Base-by-base conservation (phyloP, 495 filamentous ascomycete species). In the Letharia lupina region DNA sequence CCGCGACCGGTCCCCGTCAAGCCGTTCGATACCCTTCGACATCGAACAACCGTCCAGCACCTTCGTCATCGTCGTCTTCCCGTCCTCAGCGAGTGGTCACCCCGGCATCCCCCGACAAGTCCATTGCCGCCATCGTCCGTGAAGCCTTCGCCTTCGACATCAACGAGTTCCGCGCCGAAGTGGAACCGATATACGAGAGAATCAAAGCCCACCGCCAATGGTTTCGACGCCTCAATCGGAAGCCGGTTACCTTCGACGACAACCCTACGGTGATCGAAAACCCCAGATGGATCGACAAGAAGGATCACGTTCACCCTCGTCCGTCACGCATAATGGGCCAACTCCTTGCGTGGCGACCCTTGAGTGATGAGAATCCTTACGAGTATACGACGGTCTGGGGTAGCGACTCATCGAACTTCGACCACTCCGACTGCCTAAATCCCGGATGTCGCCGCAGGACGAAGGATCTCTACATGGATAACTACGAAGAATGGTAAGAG, bases 61-160 rank as follows among this genome's bases (percentile, higher is more conserved):
- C 9, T 50, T 10, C n/a, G 10, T 50, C 48, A 23, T 52, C 47
- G 20, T 50, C n/a, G n/a, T 28, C 48, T 11, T 52, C 28, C 13
- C 52, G 31, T 56, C 52, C 52, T 35, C 52, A 56, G 28, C 15
- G 35, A 16, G 28, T 56, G 52, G 28, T 56, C 31, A 5, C 52
- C 15, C 52, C 31, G 52, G 52, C 28, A 56, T 56, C 52, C 31
- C 52, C 28, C 1, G 52, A 56, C 52, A 35, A 56, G 2, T 56
- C 52, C 15, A 56, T 56, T 35, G 52, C 52, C 52, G 52, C 52
- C 52, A 56, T 56, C 31, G 52, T 56, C 52, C 52, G 52, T 33
- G 52, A 56, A 56, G 52, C 52, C 52, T 56, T 56, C 31, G 52
- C 52, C 31, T 56, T 56, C 52, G 52, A 56, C 52, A 56, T 56